Evolutionary conservation across 306 rosid genomes (phyloP), one percentile per base, ranked within the genome.

Genomic region (Purshia tridentata): DNA sequence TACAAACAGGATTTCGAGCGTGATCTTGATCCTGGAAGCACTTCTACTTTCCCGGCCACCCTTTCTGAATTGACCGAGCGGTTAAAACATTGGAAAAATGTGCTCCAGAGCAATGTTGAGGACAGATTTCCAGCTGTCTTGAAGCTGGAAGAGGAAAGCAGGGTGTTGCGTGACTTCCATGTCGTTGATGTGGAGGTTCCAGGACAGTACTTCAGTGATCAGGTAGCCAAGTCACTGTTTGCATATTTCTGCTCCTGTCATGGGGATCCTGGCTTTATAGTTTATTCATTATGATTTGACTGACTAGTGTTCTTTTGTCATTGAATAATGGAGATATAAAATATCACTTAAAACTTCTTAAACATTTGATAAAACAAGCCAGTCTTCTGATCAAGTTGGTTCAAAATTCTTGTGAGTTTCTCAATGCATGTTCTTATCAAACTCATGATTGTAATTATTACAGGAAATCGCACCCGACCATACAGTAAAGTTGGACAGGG

Each of bases 181-280:
- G 99, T 91, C 55, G 91, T 95, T 76, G 99, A 95, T 84, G 97
- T 95, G 62, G 99, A 95, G 84, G 99, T 95, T 73, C 99, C 99
- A 3, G 98, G 98, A 76, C 98, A 94, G 76, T 94, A 95, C 82
- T 95, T 95, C 81, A 82, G 86, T 22, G 97, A 95, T 79, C 98
- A 95, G 98, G 99, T 95, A 78, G 61, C 77, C 45, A 76, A 41
- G 29, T 39, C 49, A 41, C n/a, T 61, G 35, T 64, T 22, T 71
- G 40, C 56, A 48, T 6, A 13, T 57, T 55, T 71, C 20, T 55
- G 74, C 75, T 44, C 5, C 11, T 35, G n/a, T 42, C 50, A 56
- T 56, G 23, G 45, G 56, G 22, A 48, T 56, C 13, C 53, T 3
- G 9, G 12, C 29, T 71, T 44, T 54, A 22, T 54, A 18, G 64